Conservation (phyloP, 2,329 filamentous ascomycete genomes). For the Talaromyces sp. region DNA sequence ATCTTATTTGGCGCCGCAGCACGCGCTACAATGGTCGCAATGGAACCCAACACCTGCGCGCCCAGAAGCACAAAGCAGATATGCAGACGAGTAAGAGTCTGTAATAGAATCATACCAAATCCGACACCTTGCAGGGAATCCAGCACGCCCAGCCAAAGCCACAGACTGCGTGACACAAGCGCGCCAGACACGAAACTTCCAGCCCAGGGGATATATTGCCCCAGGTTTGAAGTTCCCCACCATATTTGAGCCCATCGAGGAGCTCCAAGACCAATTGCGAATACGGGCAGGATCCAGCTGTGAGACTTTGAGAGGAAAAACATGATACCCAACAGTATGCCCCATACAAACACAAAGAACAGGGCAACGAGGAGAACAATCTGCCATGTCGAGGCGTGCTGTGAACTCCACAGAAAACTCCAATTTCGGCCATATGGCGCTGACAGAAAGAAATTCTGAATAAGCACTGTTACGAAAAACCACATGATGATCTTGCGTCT, state of each 20-base stretch:
- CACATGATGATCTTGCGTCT: constrained; percentile 64
- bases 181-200: constrained; percentile 54
- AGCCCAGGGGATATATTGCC: constrained; percentile 62
- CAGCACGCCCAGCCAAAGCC: constrained; percentile 66
- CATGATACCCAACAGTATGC: constrained; percentile 29
- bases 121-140: constrained; percentile 65
- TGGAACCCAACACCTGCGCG: constrained; percentile 60
- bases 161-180: constrained; percentile 56
- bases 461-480: constrained; percentile 62
- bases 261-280: constrained; percentile 62
- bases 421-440: constrained; percentile 66
- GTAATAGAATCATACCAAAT: constrained; percentile 65
- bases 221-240: constrained; percentile 61
- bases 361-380: constrained; percentile 51
- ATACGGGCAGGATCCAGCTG: constrained; percentile 65
- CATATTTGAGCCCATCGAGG: constrained; percentile 67
- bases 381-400: constrained; percentile 55
- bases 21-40: constrained; percentile 60
- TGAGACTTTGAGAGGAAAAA: constrained; percentile 57
- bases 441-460: constrained; percentile 66
- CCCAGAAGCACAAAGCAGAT: constrained; percentile 59
- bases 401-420: constrained; percentile 60
- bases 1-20: constrained; percentile 59
- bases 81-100: constrained; percentile 63
- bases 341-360: constrained; percentile 58